These are phyloP conservation scores for Citeromyces matritensis DNA, from an alignment of 805 yeast species.

Conservation along the genomic window DNA sequence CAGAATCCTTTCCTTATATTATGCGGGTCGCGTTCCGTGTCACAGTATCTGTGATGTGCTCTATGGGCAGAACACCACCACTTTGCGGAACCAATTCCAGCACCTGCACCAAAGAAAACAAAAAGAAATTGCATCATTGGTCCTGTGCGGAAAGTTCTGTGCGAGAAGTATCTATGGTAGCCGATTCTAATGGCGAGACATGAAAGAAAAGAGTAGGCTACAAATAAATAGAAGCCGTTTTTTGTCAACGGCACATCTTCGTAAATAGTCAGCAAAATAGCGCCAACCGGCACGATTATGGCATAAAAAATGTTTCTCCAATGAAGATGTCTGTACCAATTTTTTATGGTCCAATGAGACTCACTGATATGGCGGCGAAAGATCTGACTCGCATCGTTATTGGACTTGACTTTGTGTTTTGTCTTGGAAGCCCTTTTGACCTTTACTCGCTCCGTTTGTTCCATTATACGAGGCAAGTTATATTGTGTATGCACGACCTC, in stretches of 20 bases:
- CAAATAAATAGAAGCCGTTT: constrained; percentile 37
- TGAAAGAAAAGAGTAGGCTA: constrained; percentile 40
- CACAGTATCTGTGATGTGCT: constrained; percentile 82
- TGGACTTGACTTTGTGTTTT: constrained; percentile 9
- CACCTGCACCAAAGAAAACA: constrained; percentile 52
- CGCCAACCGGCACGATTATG: constrained; percentile 37
- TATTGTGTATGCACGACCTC: too few relatives aligned
- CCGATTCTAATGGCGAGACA: constrained; percentile 72
- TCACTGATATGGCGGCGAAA: constrained; percentile 42
- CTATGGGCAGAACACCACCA: constrained; percentile 79
- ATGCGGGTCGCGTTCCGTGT: constrained; percentile 83
- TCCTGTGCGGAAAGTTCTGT: constrained; percentile 33
- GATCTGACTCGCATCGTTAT: constrained; percentile 7
- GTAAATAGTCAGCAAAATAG: constrained; percentile 21
- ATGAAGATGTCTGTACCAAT: constrained; percentile 61
- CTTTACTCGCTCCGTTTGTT: neutral
- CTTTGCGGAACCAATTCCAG: constrained; percentile 62
- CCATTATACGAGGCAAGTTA: neutral
- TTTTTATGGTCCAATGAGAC: constrained; percentile 58
- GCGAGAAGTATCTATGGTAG: constrained; percentile 69
- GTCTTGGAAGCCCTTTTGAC: constrained; percentile 2
- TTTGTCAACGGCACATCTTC: constrained; percentile 22
- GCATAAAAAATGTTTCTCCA: constrained; percentile 56
- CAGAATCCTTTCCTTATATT: constrained; percentile 65
- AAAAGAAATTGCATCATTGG: constrained; percentile 29